Base-by-base conservation (phyloP, 352 stramenopile genomes). In the Phytophthora multivora region DNA sequence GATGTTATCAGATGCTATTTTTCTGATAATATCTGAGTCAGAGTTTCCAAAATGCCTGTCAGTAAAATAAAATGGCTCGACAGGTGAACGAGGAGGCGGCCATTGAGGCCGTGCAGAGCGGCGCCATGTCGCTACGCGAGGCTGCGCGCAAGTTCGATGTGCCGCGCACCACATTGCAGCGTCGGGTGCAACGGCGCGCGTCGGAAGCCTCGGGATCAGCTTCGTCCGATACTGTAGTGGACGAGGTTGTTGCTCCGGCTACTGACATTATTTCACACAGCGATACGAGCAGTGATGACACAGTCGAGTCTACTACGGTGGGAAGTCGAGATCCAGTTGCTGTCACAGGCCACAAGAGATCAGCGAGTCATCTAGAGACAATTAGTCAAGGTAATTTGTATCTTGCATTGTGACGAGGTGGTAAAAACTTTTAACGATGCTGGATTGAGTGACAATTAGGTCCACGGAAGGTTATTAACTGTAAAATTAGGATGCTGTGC, bases 401-500 rank as follows among this genome's bases (percentile, higher is more conserved):
- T 4, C 19, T 26, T 48, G 28, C 6, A 15, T 4, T 3, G 28
- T 52, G 8, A 25, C 13, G n/a, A n/a, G 9, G 19, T 6, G 11
- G 21, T 40, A 39, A 42, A 51, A 5, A 1, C 4, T 21, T 41
- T 42, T 64, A 35, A 61, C 41, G 2, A 18, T n/a, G 12, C 28
- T 46, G 2, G 45, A 40, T 39, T n/a, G 54, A n/a, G 19, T 16
- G 28, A 13, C 5, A n/a, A 59, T 49, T 54, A 83, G 87, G 87
- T 2, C 87, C 87, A 2, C 71, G 81, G 26, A 90, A 92, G 53
- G 85, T 84, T 1, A 94, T 96, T 63, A 96, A 94, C 33, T 90
- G 83, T 73, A 96, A 96, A 59, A 80, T 96, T 30, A 83, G 87
- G 25, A 91, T 91, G 80, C 71, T 96, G 35, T 92, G 85, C 56